These are phyloP conservation scores for Dendrocalamus latiflorus DNA, from an alignment of 202 grass and related monocot species.

Conservation along the genomic window DNA sequence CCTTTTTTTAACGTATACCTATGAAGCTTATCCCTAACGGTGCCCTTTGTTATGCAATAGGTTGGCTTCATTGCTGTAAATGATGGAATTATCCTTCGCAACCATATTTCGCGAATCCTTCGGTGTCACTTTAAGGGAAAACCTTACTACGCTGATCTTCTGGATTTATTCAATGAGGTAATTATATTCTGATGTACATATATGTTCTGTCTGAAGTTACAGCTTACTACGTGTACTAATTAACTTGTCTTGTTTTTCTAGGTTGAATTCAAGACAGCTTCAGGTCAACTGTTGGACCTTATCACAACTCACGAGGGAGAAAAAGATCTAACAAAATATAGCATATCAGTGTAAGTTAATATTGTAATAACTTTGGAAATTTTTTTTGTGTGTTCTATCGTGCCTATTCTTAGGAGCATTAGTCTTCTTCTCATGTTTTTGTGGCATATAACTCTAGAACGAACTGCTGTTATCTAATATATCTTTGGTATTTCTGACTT, in stretches of 20 bases:
- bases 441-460: not conserved
- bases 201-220: not conserved
- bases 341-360: slow-evolving; percentile 69
- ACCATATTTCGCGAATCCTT: slow-evolving; percentile 79
- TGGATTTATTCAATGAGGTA: slow-evolving; percentile 99
- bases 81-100: slow-evolving; percentile 92
- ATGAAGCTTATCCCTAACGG: not conserved
- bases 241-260: slow-evolving; percentile 28
- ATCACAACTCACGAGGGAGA: slow-evolving; percentile 96
- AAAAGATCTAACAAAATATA: slow-evolving; percentile 85
- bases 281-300: slow-evolving; percentile 86
- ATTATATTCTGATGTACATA: not conserved
- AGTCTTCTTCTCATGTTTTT: not conserved
- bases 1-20: not conserved
- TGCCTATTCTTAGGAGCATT: not conserved
- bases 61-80: slow-evolving; percentile 93
- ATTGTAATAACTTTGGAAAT: not conserved
- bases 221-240: slow-evolving; percentile 19
- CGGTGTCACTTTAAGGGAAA: slow-evolving; percentile 59
- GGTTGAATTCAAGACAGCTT: slow-evolving; percentile 98
- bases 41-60: slow-evolving; percentile 33
- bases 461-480: not conserved
- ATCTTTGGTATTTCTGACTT: not conserved
- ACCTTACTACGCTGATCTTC: slow-evolving; percentile 86
- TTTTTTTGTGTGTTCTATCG: not conserved